phyloP scores from a whole-genome alignment of 805 yeast species.

The Metschnikowia orientalis region DNA sequence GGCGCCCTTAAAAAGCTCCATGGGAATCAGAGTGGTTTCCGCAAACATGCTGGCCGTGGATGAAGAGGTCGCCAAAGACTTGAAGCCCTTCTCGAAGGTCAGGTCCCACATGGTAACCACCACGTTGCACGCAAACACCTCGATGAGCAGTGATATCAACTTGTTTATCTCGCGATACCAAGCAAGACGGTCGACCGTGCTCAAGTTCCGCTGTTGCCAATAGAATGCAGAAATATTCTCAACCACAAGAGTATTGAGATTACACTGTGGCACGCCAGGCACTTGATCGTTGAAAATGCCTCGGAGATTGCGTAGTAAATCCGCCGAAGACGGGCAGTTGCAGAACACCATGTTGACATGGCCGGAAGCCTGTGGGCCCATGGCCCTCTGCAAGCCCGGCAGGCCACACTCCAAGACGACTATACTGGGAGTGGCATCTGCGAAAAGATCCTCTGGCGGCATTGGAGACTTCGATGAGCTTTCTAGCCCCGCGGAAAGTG shows the following conservation, averaged over 20 bases:
- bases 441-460: too few species aligned
- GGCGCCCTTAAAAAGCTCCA: slow-evolving; percentile 6
- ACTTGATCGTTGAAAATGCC: slow-evolving; percentile 2
- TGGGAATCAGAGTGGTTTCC: slow-evolving; percentile 11
- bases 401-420: slow-evolving; percentile 10
- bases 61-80: slow-evolving; percentile 5
- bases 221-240: slow-evolving; percentile 34
- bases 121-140: slow-evolving; percentile 25
- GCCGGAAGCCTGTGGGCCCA: background rate
- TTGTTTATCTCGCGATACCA: slow-evolving; percentile 17
- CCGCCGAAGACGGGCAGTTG: slow-evolving; percentile 5
- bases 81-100: slow-evolving; percentile 30
- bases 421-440: background rate
- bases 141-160: slow-evolving; percentile 12
- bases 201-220: slow-evolving; percentile 24
- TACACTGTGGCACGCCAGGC: too few species aligned
- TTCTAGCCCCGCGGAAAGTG: too few species aligned
- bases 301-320: slow-evolving; percentile 5
- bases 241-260: slow-evolving; percentile 22
- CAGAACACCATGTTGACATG: background rate
- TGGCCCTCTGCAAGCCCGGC: slow-evolving; percentile 1
- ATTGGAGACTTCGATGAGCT: too few species aligned
- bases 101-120: slow-evolving; percentile 27
- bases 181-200: slow-evolving; percentile 5
- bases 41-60: slow-evolving; percentile 1